phyloP scores from a whole-genome alignment of 306 rosid genomes.

The Adenanthera pavonina region DNA sequence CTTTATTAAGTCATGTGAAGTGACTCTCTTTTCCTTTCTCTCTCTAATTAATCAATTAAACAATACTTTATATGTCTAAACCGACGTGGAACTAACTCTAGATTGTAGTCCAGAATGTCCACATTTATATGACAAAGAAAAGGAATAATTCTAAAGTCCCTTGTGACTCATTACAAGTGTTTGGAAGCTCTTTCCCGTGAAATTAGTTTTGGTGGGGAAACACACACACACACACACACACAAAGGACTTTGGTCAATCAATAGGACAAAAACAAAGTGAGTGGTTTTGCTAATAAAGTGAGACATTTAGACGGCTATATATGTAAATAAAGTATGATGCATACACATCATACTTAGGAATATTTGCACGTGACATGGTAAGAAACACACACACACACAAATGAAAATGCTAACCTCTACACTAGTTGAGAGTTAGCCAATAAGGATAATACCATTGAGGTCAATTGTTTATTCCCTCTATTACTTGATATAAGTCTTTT shows the following conservation, averaged over 20 bases:
- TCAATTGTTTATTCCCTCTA: too few relatives aligned
- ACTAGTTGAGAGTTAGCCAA: too few relatives aligned
- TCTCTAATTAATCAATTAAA: constrained; percentile 4
- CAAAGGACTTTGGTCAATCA: constrained; percentile 54
- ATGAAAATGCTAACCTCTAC: background rate
- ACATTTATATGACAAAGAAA: constrained; percentile 30
- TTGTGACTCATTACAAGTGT: constrained; percentile 25
- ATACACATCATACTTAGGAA: constrained; percentile 48
- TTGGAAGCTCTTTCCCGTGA: constrained; percentile 52
- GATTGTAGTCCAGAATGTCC: constrained; percentile 46
- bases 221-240: background rate
- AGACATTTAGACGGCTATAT: constrained; percentile 52
- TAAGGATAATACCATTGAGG: too few relatives aligned
- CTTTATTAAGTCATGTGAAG: constrained; percentile 77
- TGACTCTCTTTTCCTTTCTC: constrained; percentile 21
- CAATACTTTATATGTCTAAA: constrained; percentile 25
- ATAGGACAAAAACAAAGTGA: constrained; percentile 59
- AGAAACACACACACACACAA: constrained; percentile 22
- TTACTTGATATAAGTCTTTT: too few relatives aligned
- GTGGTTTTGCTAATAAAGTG: constrained; percentile 47
- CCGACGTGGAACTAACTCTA: constrained; percentile 48
- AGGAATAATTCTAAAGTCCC: constrained; percentile 25
- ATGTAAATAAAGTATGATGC: constrained; percentile 35
- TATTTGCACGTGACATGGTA: constrained; percentile 64
- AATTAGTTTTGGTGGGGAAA: constrained; percentile 34